phyloP scores from a whole-genome alignment of 1,139 yeast species.

The Suhomyces maxii region DNA sequence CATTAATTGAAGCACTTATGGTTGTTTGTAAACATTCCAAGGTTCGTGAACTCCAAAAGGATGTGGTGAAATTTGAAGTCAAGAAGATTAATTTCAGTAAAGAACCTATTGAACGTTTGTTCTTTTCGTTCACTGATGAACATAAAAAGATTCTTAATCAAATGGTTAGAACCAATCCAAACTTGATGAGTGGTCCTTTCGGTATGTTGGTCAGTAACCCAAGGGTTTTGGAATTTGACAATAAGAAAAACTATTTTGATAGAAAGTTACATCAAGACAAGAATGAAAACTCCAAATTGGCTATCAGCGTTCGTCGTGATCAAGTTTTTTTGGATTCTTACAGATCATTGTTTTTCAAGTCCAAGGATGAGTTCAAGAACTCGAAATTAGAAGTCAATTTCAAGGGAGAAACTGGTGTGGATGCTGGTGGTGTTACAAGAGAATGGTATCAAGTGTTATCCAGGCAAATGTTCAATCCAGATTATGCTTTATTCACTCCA shows the following conservation, averaged over 20 bases:
- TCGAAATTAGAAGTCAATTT: slow-evolving; percentile 78
- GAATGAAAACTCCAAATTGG: slow-evolving; percentile 49
- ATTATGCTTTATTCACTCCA: slow-evolving; percentile 89
- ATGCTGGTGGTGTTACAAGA: slow-evolving; percentile 97
- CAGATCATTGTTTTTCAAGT: slow-evolving; percentile 77
- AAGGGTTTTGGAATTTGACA: slow-evolving; percentile 89
- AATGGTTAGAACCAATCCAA: slow-evolving; percentile 90
- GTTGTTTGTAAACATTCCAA: slow-evolving; percentile 90
- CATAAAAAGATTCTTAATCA: slow-evolving; percentile 88
- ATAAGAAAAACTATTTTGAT: slow-evolving; percentile 83
- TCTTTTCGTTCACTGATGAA: slow-evolving; percentile 85
- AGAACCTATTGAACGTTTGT: slow-evolving; percentile 76
- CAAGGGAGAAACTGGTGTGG: slow-evolving; percentile 94
- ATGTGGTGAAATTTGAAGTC: slow-evolving; percentile 58
- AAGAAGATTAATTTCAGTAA: slow-evolving; percentile 64
- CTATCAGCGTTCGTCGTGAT: slow-evolving; percentile 77
- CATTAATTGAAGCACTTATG: slow-evolving; percentile 89
- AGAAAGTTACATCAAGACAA: slow-evolving; percentile 59
- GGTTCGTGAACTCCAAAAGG: slow-evolving; percentile 64
- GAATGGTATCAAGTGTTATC: slow-evolving; percentile 97
- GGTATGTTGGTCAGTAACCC: slow-evolving; percentile 88
- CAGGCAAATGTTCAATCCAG: slow-evolving; percentile 95
- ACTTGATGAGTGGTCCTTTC: slow-evolving; percentile 95
- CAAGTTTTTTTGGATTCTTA: slow-evolving; percentile 92
- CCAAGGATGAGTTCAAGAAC: slow-evolving; percentile 71